Evolutionary conservation across 2,329 filamentous ascomycete species (phyloP).

Genomic region (Hymenoscyphus fraxineus): DNA sequence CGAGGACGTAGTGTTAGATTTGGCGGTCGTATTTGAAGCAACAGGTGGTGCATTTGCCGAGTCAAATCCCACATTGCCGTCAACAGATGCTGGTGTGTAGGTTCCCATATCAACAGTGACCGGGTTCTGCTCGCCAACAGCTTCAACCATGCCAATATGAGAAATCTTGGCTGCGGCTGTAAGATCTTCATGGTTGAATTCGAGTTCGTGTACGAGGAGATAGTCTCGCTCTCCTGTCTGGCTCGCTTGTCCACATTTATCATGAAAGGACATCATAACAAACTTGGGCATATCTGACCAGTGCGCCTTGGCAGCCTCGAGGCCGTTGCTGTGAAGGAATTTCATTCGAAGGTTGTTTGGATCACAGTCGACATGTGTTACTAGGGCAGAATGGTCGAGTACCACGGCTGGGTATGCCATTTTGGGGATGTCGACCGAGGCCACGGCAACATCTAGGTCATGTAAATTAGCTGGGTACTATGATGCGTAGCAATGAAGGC

Average conservation of each 20-base stretch:
- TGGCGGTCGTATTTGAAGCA: slow-evolving; percentile 3
- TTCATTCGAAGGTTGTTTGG: slow-evolving; percentile 8
- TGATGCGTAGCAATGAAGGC: not conserved
- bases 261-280: slow-evolving; percentile 10
- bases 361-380: slow-evolving; percentile 9
- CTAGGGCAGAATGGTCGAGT: slow-evolving; percentile 11
- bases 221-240: slow-evolving; percentile 12
- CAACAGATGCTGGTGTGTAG: slow-evolving; percentile 5
- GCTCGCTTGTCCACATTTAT: slow-evolving; percentile 8
- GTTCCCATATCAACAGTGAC: slow-evolving; percentile 14
- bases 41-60: slow-evolving; percentile 1
- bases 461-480: not conserved
- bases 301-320: slow-evolving; percentile 3
- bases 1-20: slow-evolving; percentile 4
- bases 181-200: slow-evolving; percentile 8
- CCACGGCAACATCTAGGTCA: slow-evolving; percentile 9
- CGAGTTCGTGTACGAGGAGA: slow-evolving; percentile 6
- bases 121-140: slow-evolving; percentile 11
- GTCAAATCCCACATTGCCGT: slow-evolving; percentile 9
- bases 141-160: slow-evolving; percentile 9
- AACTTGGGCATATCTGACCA: slow-evolving; percentile 11
- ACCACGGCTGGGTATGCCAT: slow-evolving; percentile 15
- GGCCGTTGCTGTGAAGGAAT: slow-evolving; percentile 7
- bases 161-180: slow-evolving; percentile 4
- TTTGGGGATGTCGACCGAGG: slow-evolving; percentile 10